A percentile compares a stretch with the other conserved stretches of the same genome.
These are phyloP conservation scores for Pseudocercospora vitis DNA, from an alignment of 2,329 filamentous ascomycete species.

Conservation along the genomic window DNA sequence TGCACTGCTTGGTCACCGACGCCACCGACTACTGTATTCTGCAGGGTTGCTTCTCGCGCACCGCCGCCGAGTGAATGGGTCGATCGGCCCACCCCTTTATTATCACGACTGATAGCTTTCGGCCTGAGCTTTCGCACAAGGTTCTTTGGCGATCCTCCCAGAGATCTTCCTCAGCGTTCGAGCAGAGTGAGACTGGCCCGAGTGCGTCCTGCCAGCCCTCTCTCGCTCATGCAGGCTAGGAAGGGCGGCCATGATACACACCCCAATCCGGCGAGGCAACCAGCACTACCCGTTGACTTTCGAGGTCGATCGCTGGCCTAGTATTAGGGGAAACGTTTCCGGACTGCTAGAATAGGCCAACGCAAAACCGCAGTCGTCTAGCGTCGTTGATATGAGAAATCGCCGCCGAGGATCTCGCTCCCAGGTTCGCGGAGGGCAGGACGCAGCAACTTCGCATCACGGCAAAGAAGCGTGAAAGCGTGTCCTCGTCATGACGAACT, in stretches of 20 bases:
- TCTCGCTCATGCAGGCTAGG: too few species aligned
- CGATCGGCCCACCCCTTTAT: too few species aligned
- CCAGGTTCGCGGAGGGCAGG: not conserved
- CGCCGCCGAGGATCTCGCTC: not conserved
- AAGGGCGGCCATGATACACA: too few species aligned
- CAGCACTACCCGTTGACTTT: not conserved
- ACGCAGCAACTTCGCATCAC: not conserved
- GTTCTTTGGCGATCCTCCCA: not conserved
- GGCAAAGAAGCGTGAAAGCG: not conserved
- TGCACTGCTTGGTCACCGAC: not conserved
- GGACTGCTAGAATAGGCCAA: constrained; percentile 9
- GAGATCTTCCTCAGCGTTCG: too few species aligned
- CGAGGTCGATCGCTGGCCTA: not conserved
- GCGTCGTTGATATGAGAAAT: not conserved
- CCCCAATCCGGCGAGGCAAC: not conserved
- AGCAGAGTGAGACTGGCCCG: too few species aligned
- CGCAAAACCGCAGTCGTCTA: not conserved
- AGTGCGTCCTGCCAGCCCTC: too few species aligned
- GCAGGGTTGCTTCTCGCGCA: constrained; percentile 1
- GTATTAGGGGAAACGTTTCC: not conserved
- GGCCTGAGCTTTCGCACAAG: not conserved
- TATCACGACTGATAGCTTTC: too few species aligned
- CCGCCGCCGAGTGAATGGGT: too few species aligned
- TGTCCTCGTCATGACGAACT: not conserved
- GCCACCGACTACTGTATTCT: not conserved